Evolutionary conservation across 148 eudicot genomes (phyloP), one percentile per base, ranked within the genome.

Genomic region (Chenopodium berlandieri): DNA sequence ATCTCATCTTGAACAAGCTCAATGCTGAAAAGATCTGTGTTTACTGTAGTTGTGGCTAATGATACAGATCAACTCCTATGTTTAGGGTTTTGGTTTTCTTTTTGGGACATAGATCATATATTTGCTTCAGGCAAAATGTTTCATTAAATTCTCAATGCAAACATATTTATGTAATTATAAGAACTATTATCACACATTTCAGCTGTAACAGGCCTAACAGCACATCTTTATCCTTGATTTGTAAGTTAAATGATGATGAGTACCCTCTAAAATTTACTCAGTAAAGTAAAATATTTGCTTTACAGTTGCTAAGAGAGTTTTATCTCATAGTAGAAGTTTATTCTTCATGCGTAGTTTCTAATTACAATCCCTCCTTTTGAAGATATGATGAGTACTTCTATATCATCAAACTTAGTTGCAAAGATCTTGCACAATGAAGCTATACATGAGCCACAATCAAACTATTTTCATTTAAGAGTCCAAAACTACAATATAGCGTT

Each of bases 1-100:
- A 72, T 84, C 86, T 20, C 78, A 84, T 65, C 71, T 86, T 64
- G 87, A 87, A 71, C 85, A 85, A 80, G 87, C 83, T 44, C 80
- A 56, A 32, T 83, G 88, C 83, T 86, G 80, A 89, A 9, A 40
- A 48, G 9, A 68, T 68, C 52, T 74, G 40, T 27, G 17, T 50
- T 20, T 1, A 48, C 63, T 22, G 32, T 30, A 19, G 4, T 13
- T 47, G 70, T 69, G 31, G 52, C 9, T 40, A 30, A 70, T 11
- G 56, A 76, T 82, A 60, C 68, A 76, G 2, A 75, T n/a, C 63
- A 52, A 52, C 17, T 80, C 77, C 77, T 73, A 6, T 73, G 23
- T 16, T 60, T 40, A n/a, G 4, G 23, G 22, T 14, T 71, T 73
- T 47, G 60, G 13, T 47, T 73, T 47, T 48, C 60, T 34, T 62